Conservation (phyloP, 2,329 filamentous ascomycete genomes). For the Xylariaceae sp. region DNA sequence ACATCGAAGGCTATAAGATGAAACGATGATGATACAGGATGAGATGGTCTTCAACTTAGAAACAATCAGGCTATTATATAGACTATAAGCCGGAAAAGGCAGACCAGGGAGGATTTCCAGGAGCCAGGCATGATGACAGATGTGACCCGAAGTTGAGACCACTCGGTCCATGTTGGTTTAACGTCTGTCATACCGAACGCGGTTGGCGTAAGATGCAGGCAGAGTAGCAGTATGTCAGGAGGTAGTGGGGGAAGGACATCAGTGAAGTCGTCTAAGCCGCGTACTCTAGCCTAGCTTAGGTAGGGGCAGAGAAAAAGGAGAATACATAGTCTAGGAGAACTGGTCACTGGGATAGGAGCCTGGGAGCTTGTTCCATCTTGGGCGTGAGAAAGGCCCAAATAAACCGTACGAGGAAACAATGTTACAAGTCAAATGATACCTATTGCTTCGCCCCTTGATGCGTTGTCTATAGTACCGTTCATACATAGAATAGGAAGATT, state of each 20-base stretch:
- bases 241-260: constrained; percentile 13
- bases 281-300: constrained; percentile 12
- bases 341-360: constrained; percentile 7
- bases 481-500: constrained; percentile 11
- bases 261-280: constrained; percentile 9
- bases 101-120: constrained; percentile 9
- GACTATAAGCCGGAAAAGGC: constrained; percentile 16
- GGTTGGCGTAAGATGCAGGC: constrained; percentile 20
- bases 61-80: constrained; percentile 26
- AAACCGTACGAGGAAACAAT: constrained; percentile 3
- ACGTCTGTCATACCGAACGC: constrained; percentile 21
- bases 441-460: constrained; percentile 5
- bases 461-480: constrained; percentile 8
- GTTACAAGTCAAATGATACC: constrained; percentile 15
- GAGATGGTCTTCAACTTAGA: constrained; percentile 10
- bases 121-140: constrained; percentile 19
- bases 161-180: constrained; percentile 31
- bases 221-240: constrained; percentile 18
- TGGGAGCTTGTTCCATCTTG: background rate
- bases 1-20: constrained; percentile 37
- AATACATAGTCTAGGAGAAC: background rate
- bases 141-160: constrained; percentile 30
- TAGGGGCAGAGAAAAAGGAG: constrained; percentile 3
- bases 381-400: constrained; percentile 10
- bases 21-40: constrained; percentile 21